Evolutionary conservation across 2,329 filamentous ascomycete genomes (phyloP).

Genomic region (Colletotrichum euphorbiae): DNA sequence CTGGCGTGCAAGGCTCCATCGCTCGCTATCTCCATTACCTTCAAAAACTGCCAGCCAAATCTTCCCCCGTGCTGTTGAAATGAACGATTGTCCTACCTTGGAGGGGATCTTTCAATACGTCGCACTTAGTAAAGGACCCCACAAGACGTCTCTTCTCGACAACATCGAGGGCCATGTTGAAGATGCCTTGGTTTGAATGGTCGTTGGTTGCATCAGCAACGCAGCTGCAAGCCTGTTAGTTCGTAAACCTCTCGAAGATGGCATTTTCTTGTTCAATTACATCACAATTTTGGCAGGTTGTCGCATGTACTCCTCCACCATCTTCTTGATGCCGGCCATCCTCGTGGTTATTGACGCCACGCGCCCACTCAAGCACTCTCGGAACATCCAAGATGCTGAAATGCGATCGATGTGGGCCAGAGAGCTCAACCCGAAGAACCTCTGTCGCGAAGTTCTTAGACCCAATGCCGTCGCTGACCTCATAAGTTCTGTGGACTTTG

Average conservation of each 20-base stretch:
- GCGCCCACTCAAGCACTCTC: slow-evolving; percentile 46
- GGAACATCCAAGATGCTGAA: slow-evolving; percentile 55
- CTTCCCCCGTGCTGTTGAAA: fast-evolving
- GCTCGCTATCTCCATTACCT: slow-evolving; percentile 36
- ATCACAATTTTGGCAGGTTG: slow-evolving; percentile 52
- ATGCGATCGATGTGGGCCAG: slow-evolving; percentile 49
- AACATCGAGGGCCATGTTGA: slow-evolving; percentile 44
- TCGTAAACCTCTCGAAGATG: not conserved
- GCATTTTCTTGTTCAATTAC: slow-evolving; percentile 42
- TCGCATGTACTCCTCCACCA: slow-evolving; percentile 52
- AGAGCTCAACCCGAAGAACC: slow-evolving; percentile 52
- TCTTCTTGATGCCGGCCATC: slow-evolving; percentile 44
- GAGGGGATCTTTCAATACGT: slow-evolving; percentile 43
- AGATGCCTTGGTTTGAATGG: slow-evolving; percentile 47
- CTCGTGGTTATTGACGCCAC: slow-evolving; percentile 46
- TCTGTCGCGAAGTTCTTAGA: slow-evolving; percentile 52
- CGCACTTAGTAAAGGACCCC: slow-evolving; percentile 54
- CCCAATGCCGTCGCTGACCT: slow-evolving; percentile 23
- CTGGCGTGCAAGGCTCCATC: slow-evolving; percentile 15
- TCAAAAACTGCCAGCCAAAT: not conserved
- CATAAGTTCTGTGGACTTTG: no score
- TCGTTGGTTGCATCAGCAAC: slow-evolving; percentile 49
- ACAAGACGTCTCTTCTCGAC: slow-evolving; percentile 48
- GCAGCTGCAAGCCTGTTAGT: slow-evolving; percentile 42
- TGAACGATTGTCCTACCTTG: slow-evolving; percentile 25